Conservation (phyloP, 2,329 filamentous ascomycete genomes). For the Dissoconium aciculare region DNA sequence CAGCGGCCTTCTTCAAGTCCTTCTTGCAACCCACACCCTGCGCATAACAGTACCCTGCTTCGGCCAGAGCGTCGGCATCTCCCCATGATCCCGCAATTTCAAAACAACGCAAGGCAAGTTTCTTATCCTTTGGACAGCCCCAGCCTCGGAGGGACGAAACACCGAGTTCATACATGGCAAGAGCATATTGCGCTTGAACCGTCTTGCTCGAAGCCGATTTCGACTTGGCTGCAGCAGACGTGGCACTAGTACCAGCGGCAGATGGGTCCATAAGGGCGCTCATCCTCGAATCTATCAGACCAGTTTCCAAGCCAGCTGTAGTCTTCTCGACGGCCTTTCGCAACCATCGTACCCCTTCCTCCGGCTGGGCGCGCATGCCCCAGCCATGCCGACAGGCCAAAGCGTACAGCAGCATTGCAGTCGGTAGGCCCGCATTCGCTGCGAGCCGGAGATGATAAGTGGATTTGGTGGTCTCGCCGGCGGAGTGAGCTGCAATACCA, state of each 20-base stretch:
- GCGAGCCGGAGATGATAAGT: slow-evolving; percentile 91
- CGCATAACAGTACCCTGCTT: slow-evolving; percentile 92
- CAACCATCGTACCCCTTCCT: slow-evolving; percentile 82
- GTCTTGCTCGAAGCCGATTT: slow-evolving; percentile 65
- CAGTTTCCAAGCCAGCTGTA: slow-evolving; percentile 45
- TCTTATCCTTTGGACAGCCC: slow-evolving; percentile 88
- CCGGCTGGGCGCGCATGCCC: slow-evolving; percentile 88
- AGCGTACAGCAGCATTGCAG: slow-evolving; percentile 90
- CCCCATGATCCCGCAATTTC: slow-evolving; percentile 95
- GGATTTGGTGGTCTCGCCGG: slow-evolving; percentile 76
- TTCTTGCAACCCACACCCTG: slow-evolving; percentile 91
- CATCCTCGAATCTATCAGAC: too few relatives aligned
- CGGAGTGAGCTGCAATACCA: slow-evolving; percentile 79
- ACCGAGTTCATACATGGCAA: slow-evolving; percentile 91
- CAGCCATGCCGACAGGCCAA: slow-evolving; percentile 91
- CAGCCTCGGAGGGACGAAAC: slow-evolving; percentile 97
- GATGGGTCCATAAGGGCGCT: slow-evolving; percentile 47
- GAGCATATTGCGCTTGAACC: slow-evolving; percentile 79
- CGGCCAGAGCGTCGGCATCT: slow-evolving; percentile 81
- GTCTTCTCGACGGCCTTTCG: slow-evolving; percentile 54
- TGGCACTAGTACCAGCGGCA: slow-evolving; percentile 37
- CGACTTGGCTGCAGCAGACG: slow-evolving; percentile 40
- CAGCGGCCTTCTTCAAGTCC: slow-evolving; percentile 84
- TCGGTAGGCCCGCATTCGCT: slow-evolving; percentile 70
- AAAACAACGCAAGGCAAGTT: slow-evolving; percentile 77